phyloP scores from a whole-genome alignment of 768 basidiomycete species.

The Leccinum broughii region DNA sequence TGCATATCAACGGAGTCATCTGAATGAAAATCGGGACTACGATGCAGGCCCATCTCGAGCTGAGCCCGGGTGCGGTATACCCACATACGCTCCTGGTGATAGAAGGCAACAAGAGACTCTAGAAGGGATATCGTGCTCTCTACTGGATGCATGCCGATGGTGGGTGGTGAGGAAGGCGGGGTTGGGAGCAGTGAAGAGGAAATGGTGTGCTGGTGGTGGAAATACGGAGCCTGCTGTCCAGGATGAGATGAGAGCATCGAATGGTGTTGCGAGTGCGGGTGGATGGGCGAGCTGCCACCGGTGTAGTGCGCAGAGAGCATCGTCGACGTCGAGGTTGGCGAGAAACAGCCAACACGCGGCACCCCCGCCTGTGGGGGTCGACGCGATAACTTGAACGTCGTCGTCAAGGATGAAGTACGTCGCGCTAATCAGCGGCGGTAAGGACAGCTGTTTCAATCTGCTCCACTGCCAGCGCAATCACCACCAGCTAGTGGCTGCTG shows the following conservation, averaged over 20 bases:
- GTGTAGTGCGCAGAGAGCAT: slow-evolving; percentile 72
- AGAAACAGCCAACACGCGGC: not conserved
- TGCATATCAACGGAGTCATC: slow-evolving; percentile 11
- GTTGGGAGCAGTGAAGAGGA: slow-evolving; percentile 37
- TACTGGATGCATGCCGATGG: slow-evolving; percentile 36
- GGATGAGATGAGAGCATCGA: slow-evolving; percentile 28
- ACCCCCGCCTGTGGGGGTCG: slow-evolving; percentile 24
- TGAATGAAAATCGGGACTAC: slow-evolving; percentile 10
- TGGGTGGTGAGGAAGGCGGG: slow-evolving; percentile 35
- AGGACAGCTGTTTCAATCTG: slow-evolving; percentile 96
- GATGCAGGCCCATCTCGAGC: slow-evolving; percentile 49
- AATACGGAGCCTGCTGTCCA: slow-evolving; percentile 24
- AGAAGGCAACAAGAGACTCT: slow-evolving; percentile 64
- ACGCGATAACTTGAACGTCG: slow-evolving; percentile 13
- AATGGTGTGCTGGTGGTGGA: slow-evolving; percentile 27
- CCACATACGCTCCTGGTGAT: slow-evolving; percentile 73
- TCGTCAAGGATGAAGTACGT: slow-evolving; percentile 76
- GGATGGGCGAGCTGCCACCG: slow-evolving; percentile 14
- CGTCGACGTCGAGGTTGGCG: slow-evolving; percentile 7
- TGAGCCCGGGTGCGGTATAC: slow-evolving; percentile 63
- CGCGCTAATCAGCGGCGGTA: slow-evolving; percentile 93
- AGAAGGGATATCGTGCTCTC: slow-evolving; percentile 57
- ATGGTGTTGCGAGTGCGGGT: slow-evolving; percentile 25
- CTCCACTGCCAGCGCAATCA: slow-evolving; percentile 84
- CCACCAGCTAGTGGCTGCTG: slow-evolving; percentile 85